These are phyloP conservation scores for Colletotrichum magnum DNA, from an alignment of 2,329 filamentous ascomycete species.

Conservation along the genomic window DNA sequence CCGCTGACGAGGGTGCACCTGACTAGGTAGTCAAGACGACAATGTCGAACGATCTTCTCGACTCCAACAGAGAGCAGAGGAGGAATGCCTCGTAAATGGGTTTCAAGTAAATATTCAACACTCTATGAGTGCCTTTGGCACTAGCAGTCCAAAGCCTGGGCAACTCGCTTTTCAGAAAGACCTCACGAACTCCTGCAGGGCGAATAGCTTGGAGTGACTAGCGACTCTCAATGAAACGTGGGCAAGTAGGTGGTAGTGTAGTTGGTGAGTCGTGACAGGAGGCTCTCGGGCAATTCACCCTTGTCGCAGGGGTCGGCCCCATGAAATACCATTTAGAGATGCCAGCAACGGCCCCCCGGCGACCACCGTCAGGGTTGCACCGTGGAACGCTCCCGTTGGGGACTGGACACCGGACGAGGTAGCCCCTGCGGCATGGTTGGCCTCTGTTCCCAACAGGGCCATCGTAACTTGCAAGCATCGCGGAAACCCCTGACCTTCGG, in stretches of 20 bases:
- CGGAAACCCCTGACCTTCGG: conserved; percentile 16
- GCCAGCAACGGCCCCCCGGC: conserved; percentile 12
- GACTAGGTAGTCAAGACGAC: conserved; percentile 3
- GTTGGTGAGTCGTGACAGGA: conserved; percentile 5
- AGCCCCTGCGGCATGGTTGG: conserved; percentile 11
- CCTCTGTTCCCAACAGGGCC: conserved; percentile 7
- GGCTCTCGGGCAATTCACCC: conserved; percentile 21
- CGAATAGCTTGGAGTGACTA: background rate
- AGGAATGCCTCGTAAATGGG: too few species aligned
- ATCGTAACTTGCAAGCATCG: background rate
- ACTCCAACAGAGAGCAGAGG: too few species aligned
- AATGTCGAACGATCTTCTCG: background rate
- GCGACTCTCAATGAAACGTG: background rate
- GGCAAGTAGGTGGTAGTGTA: too few species aligned
- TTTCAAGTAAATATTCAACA: conserved; percentile 6
- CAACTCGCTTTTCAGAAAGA: background rate
- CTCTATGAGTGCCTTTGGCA: background rate
- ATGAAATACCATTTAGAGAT: conserved; percentile 3
- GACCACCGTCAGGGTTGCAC: conserved; percentile 38
- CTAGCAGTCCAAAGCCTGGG: background rate
- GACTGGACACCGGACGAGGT: conserved; percentile 13
- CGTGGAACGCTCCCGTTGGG: conserved; percentile 24
- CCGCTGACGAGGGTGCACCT: conserved; percentile 1
- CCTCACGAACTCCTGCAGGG: background rate
- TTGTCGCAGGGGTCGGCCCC: conserved; percentile 13